Evolutionary conservation across 805 yeast species (phyloP), one percentile per base, ranked within the genome.

Genomic region (Saccharomycopsis vini): DNA sequence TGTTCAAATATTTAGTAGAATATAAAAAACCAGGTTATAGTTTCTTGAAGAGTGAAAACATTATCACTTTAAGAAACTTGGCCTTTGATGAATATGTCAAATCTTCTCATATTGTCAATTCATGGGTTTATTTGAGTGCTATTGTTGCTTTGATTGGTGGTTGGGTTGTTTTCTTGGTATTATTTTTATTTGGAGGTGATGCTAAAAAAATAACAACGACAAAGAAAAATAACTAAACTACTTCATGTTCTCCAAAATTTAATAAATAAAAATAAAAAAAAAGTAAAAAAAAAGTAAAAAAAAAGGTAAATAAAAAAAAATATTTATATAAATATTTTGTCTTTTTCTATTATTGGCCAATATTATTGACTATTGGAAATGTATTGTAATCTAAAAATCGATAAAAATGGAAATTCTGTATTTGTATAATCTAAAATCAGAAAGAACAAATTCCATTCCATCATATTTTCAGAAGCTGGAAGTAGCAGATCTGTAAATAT

Each of bases 31-130:
- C 75, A 12, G 97, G 97, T 4, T 69, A 71, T 54, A 69, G 84
- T 20, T 88, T 69, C 61, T 59, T 90, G 42, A 68, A 68, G 22
- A 85, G 81, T 54, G 71, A 73, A 49, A 71, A 72, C 43, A 78
- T 82, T 16, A 86, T 87, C 43, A 79, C 97, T 2, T 79, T 92
- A 38, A 79, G 97, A 62, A 97, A 92, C 62, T 72, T 85, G 56
- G 97, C 97, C 47, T 90, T 89, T 61, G 95, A 92, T 60, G 98
- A 94, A 67, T 92, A 79, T 68, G 79, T 81, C 49, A 77, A 97
- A 63, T 81, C 94, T 36, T 92, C 92, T 90, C 85, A 83, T 49
- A 90, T 92, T 56, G 71, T 95, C 23, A 89, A 89, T 62, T 75
- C 97, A 1, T 87, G 96, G 95, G 87, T 89, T 41, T 92, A 92